Base-by-base conservation (phyloP, 495 filamentous ascomycete genomes). In the Tuber magnatum region DNA sequence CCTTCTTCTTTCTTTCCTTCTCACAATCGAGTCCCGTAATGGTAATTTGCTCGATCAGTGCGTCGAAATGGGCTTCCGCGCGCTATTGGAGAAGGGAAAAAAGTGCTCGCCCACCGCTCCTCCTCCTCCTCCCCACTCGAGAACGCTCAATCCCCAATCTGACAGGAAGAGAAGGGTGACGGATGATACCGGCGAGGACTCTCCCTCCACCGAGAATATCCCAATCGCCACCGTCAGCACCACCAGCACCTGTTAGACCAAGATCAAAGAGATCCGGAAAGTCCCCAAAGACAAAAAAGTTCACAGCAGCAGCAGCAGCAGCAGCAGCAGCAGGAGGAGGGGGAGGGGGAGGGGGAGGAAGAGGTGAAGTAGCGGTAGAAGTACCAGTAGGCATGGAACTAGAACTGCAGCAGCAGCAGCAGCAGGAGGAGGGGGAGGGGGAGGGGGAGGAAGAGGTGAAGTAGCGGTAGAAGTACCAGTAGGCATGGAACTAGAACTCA, bases 61-160 rank as follows among this genome's bases (percentile, higher is more conserved):
- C 73, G 28, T 79, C 18, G 77, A 79, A 46, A 43, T 79, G 46
- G 77, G 77, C 3, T 79, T 79, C 20, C 78, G 78, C n/a, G 65
- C 70, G 22, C 46, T 79, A 10, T 14, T 79, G 22, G 77, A 79
- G 41, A 79, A 79, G 38, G 77, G 77, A 35, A 79, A 79, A 46
- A 75, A 65, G 28, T 65, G 56, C 32, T 2, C 56, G 1, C 56
- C 56, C 3, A 28, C n/a, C 0, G 56, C n/a, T 2, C 14, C 28
- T 18, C 56, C 28, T 18, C 56, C 28, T 10, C n/a, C n/a, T n/a
- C 48, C 48, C 39, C 39, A 40, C 4, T 3, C 56, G 12, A 35
- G 56, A 20, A 65, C 6, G 4, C 5, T 7, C 16, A 20, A 3
- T 35, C 28, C 56, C 12, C 56, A 32, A 28, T 12, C 8, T 1